Evolutionary conservation across 192 early-diverging fungal species (phyloP), one percentile per base, ranked within the genome.

Genomic region (Coemansia umbellata): DNA sequence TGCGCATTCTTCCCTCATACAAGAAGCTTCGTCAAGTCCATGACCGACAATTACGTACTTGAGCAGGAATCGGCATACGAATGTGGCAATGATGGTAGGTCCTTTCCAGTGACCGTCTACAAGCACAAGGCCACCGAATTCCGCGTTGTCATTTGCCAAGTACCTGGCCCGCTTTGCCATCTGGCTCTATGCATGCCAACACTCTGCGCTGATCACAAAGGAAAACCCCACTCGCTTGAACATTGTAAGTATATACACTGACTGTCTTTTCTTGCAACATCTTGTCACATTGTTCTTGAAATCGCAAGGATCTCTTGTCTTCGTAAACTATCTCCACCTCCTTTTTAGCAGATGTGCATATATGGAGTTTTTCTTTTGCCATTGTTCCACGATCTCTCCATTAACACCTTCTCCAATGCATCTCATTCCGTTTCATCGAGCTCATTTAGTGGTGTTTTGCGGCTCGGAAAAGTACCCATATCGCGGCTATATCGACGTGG

Each of bases 211-310:
- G 81, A 87, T 73, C 82, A 89, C 62, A 73, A 80, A 36, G 91
- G 91, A 37, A 80, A 87, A 11, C 81, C 91, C 4, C 91, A 94
- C 58, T 91, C 91, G 15, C 81, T 94, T 4, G 91, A 93, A 42
- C 81, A 83, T 63, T 48, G 80, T 78, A 75, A 63, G 71, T 67
- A 52, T 9, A 21, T 26, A 9, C n/a, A n/a, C n/a, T n/a, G n/a
- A n/a, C n/a, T n/a, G n/a, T n/a, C n/a, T n/a, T n/a, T n/a, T n/a
- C n/a, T n/a, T n/a, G n/a, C n/a, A n/a, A n/a, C n/a, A n/a, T n/a
- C n/a, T n/a, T n/a, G n/a, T n/a, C n/a, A n/a, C n/a, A n/a, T 23
- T 23, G 22, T 1, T 21, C 50, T 27, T 37, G 18, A 17, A 7
- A n/a, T 10, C 9, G 24, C 13, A 39, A 36, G 14, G 15, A 18